Base-by-base conservation (phyloP, 2,329 filamentous ascomycete species). In the Trichophyton simii region DNA sequence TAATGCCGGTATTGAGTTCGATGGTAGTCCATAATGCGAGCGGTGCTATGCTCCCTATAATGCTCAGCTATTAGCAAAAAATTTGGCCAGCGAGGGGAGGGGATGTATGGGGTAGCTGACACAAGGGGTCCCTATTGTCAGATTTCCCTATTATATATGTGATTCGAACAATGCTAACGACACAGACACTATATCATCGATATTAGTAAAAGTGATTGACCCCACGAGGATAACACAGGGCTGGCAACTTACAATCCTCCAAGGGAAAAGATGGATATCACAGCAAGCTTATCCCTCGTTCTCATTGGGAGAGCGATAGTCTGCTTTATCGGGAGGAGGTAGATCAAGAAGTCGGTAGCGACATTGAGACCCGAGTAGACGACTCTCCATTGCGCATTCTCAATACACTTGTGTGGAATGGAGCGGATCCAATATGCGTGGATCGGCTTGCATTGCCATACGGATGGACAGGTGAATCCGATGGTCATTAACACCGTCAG, bases 161-260 rank as follows among this genome's bases (percentile, higher is more conserved):
- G 61, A 73, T 72, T n/a, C 76, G 73, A 61, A 78, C 62, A 52
- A 77, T 75, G 13, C 75, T 77, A 2, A 75, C 77, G 44, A 77
- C 66, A 28, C 70, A 74, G 42, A 72, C 70, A 50, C 71, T 20
- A 73, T 52, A 48, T 41, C 11, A 36, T 42, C 55, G 22, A 38
- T 15, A 50, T 58, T 7, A 13, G 44, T 42, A 20, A 34, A 20
- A 41, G 50, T 36, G 25, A 34, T 48, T 28, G 11, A 25, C 36
- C 44, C 18, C 44, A n/a, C 18, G 44, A 18, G n/a, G 8, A 48
- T 48, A 20, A 20, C 46, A 62, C 58, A 20, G 44, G 44, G 44
- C 44, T 48, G 44, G 44, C n/a, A 48, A 48, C 44, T 48, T 48
- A 48, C 44, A 64, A 64, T 31, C 61, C 58, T 6, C 63, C 63